Base-by-base conservation (phyloP, 2,329 filamentous ascomycete species). In the Dactylellina parvicollis region DNA sequence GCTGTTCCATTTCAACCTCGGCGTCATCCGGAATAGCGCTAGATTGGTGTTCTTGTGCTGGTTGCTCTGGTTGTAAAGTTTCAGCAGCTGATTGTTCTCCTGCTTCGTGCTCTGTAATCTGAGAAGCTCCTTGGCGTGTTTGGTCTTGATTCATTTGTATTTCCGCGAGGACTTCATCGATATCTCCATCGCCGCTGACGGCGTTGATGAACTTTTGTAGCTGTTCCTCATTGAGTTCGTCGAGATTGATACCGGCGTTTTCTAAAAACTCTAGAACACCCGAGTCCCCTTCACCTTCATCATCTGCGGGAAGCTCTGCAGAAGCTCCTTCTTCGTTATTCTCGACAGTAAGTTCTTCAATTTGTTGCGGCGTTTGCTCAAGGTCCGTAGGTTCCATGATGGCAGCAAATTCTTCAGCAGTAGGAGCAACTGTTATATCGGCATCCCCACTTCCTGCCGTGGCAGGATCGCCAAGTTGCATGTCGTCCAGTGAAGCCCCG, bases 151-250 rank as follows among this genome's bases (percentile, higher is more conserved):
- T 36, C 12, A 38, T 32, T 2, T 60, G 59, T 36, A 72, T 72
- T 18, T 64, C 59, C 16, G 52, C 59, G 4, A 72, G 12, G 9
- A 72, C 40, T 8, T 59, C 52, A 28, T 60, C 59, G n/a, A 72
- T 65, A 47, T 72, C 67, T 5, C 60, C 67, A 14, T 60, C 52
- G 2, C 59, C 47, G 24, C 57, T 64, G 26, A 72, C 59, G n/a
- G 67, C 67, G 49, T 72, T 72, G n/a, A 72, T 72, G 32, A 72
- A 72, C 46, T 59, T 72, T 24, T 72, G 67, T 18, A 72, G 22
- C 20, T 72, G 59, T 9, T 72, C 67, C 36, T 72, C 67, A n/a
- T 52, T 52, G 26, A 72, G 49, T 7, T 72, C 57, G 18, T 72
- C 67, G 12, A 72, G 67, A 30, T 60, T 72, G 30, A 72, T 72